Percentiles rank a stretch among this genome's conserved stretches.
phyloP scores from a whole-genome alignment of 495 filamentous ascomycete species.

The Penicillium lagena region DNA sequence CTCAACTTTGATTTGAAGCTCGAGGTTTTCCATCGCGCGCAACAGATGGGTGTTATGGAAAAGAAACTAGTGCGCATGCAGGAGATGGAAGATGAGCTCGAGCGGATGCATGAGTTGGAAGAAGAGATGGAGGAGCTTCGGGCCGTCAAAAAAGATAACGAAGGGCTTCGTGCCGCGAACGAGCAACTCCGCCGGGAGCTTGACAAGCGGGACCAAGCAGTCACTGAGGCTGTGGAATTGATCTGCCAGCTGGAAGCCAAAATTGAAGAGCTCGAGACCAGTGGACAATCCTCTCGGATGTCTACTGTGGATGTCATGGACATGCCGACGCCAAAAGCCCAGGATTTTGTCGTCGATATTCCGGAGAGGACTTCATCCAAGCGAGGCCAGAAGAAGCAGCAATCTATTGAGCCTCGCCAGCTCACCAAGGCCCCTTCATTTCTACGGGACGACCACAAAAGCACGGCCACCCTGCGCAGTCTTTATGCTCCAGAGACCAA shows the following conservation, averaged over 20 bases:
- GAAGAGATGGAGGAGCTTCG: conserved; percentile 56
- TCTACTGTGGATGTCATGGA: conserved; percentile 20
- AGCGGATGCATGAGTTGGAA: conserved; percentile 59
- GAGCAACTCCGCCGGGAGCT: conserved; percentile 63
- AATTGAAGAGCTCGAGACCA: conserved; percentile 46
- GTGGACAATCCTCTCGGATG: conserved; percentile 14
- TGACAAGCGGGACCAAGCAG: conserved; percentile 67
- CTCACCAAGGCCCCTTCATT: conserved; percentile 59
- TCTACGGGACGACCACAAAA: conserved; percentile 52
- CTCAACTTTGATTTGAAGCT: conserved; percentile 89
- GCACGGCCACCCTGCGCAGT: conserved; percentile 59
- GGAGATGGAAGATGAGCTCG: conserved; percentile 60
- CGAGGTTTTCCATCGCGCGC: conserved; percentile 65
- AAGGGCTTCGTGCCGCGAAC: conserved; percentile 47
- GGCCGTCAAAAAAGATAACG: conserved; percentile 45
- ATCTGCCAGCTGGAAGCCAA: conserved; percentile 70
- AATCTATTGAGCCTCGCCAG: conserved; percentile 20
- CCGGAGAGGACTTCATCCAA: conserved; percentile 35
- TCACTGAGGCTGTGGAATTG: conserved; percentile 75
- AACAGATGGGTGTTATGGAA: conserved; percentile 60
- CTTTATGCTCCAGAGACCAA: conserved; percentile 50
- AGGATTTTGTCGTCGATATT: conserved; percentile 23
- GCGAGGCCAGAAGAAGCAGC: conserved; percentile 11
- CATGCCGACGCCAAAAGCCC: conserved; percentile 20
- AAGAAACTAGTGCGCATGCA: conserved; percentile 62